These are phyloP conservation scores for Teunomyces panamensis DNA, from an alignment of 805 yeast genomes.

Conservation along the genomic window DNA sequence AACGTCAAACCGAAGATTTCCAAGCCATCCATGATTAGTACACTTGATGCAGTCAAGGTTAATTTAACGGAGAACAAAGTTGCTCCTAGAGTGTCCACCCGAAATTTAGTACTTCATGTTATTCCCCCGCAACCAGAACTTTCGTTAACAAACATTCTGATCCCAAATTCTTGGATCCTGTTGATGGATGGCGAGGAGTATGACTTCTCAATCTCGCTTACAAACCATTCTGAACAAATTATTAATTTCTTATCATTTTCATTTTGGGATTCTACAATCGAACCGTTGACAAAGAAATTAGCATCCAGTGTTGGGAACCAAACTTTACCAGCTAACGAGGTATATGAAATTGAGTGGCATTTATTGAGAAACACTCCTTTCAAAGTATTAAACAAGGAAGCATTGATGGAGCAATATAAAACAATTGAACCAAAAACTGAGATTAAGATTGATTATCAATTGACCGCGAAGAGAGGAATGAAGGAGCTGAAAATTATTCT, in stretches of 20 bases:
- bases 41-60: constrained; percentile 15
- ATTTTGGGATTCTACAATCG: constrained; percentile 71
- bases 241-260: constrained; percentile 59
- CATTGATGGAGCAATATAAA: constrained; percentile 32
- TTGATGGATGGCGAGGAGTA: constrained; percentile 73
- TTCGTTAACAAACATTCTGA: constrained; percentile 47
- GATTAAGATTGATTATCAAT: constrained; percentile 51
- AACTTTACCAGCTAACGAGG: constrained; percentile 54
- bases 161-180: constrained; percentile 68
- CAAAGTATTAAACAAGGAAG: constrained; percentile 46
- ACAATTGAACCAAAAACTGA: constrained; percentile 39
- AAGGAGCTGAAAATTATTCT: constrained; percentile 60
- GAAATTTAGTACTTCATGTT: constrained; percentile 26
- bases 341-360: constrained; percentile 73
- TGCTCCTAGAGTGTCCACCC: constrained; percentile 15
- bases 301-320: constrained; percentile 22
- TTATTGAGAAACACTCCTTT: constrained; percentile 58
- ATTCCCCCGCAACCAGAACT: constrained; percentile 60
- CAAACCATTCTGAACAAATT: constrained; percentile 55
- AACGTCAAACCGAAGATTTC: constrained; percentile 7
- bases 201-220: constrained; percentile 47
- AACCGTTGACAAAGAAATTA: constrained; percentile 56
- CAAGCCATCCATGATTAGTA: not conserved
- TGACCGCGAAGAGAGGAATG: constrained; percentile 73
- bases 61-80: constrained; percentile 24